Conservation (phyloP, 2,329 filamentous ascomycete genomes). For the Colletotrichum noveboracense region DNA sequence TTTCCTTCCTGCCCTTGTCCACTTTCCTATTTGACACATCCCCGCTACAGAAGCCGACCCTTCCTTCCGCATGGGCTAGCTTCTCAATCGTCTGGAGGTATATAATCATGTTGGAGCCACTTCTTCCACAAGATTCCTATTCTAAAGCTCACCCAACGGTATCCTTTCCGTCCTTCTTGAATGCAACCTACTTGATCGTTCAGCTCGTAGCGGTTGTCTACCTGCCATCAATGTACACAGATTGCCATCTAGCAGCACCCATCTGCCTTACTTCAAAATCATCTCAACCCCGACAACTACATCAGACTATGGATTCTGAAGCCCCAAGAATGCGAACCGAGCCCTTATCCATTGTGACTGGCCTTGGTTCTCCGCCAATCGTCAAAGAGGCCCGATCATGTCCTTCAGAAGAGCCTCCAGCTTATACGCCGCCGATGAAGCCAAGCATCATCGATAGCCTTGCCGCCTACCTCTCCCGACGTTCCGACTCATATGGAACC, state of each 20-base stretch:
- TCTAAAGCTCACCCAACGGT: background rate
- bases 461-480: conserved; percentile 33
- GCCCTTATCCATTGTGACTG: background rate
- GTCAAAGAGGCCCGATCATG: background rate
- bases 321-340: background rate
- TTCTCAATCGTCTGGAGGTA: background rate
- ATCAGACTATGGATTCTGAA: background rate
- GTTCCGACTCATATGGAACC: background rate
- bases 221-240: background rate
- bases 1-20: background rate
- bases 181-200: background rate
- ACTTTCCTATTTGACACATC: background rate
- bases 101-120: background rate
- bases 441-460: conserved; percentile 73
- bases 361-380: background rate
- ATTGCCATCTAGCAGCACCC: background rate
- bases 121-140: background rate
- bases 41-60: background rate
- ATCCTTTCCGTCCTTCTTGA: background rate
- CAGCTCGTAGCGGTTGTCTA: background rate
- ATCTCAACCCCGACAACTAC: background rate
- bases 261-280: background rate
- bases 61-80: background rate
- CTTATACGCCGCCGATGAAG: conserved; percentile 13
- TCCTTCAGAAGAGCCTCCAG: conserved; percentile 15